phyloP scores from a whole-genome alignment of 176 grass and related monocot genomes.

The Hyparrhenia diplandra region DNA sequence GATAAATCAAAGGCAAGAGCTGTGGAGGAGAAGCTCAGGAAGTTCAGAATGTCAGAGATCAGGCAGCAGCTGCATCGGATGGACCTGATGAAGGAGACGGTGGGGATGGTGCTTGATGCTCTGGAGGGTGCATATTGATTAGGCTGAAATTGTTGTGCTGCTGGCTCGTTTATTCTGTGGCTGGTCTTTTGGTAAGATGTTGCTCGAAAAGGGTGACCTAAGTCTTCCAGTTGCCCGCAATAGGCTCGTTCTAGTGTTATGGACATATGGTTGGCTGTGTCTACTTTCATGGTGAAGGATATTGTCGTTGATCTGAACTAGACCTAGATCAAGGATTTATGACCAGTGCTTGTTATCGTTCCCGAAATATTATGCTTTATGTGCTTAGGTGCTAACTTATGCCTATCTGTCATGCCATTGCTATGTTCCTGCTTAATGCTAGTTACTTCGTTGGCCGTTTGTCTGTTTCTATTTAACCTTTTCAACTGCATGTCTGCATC shows the following conservation, averaged over 20 bases:
- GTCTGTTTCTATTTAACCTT: background rate
- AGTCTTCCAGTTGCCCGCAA: background rate
- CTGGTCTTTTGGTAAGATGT: background rate
- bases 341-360: background rate
- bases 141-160: constrained; percentile 1
- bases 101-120: constrained; percentile 44
- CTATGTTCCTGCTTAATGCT: background rate
- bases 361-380: constrained; percentile 9
- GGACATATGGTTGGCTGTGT: constrained; percentile 5
- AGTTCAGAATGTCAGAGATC: constrained; percentile 30
- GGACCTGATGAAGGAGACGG: constrained; percentile 48
- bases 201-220: background rate
- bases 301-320: constrained; percentile 10
- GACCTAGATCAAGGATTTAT: constrained; percentile 12
- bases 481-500: background rate
- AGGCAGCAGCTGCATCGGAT: constrained; percentile 48
- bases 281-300: constrained; percentile 8
- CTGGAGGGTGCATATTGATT: constrained; percentile 19
- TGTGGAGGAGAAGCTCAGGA: constrained; percentile 54
- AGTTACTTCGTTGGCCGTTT: background rate
- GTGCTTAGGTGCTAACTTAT: constrained; percentile 24
- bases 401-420: background rate
- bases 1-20: constrained; percentile 32
- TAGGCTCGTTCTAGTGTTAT: constrained; percentile 23
- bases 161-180: background rate